A percentile compares a stretch with the other conserved stretches of the same genome.
These are phyloP conservation scores for Metarhizium rileyi DNA, from an alignment of 2,329 filamentous ascomycete genomes.

Conservation along the genomic window DNA sequence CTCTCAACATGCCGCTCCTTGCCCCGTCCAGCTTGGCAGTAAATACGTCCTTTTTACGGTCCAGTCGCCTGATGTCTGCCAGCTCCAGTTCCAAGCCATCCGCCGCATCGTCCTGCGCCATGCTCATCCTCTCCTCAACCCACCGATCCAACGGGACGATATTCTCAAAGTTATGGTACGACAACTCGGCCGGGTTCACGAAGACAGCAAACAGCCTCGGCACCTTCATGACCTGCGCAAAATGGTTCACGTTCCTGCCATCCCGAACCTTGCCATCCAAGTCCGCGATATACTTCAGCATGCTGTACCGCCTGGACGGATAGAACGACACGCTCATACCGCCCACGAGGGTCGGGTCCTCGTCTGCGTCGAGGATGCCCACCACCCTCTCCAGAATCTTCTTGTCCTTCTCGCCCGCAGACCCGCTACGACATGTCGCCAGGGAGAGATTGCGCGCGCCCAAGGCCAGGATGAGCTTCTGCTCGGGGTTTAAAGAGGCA, in stretches of 20 bases:
- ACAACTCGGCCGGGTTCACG: constrained; percentile 1
- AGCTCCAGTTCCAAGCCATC: background rate
- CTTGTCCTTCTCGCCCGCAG: constrained; percentile 3
- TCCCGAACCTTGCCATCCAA: constrained; percentile 3
- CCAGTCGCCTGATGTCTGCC: background rate
- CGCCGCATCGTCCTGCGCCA: background rate
- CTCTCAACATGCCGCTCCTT: background rate
- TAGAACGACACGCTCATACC: constrained; percentile 5
- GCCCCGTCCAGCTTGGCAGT: background rate
- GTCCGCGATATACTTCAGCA: constrained; percentile 4
- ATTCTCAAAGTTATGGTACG: constrained; percentile 3
- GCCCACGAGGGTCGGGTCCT: background rate
- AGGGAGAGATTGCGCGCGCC: constrained; percentile 7
- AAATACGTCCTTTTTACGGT: background rate
- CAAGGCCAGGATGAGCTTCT: constrained; percentile 7
- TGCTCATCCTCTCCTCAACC: background rate
- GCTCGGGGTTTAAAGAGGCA: background rate
- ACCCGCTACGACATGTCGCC: background rate
- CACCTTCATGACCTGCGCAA: constrained; percentile 4
- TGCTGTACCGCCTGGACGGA: background rate
- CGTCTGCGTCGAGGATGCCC: constrained; percentile 1
- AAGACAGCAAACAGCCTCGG: constrained; percentile 9
- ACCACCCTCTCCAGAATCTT: constrained; percentile 5
- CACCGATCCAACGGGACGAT: background rate
- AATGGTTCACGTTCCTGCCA: constrained; percentile 1